Evolutionary conservation across 225 moss, liverwort and hornwort species (phyloP), one percentile per base, ranked within the genome.

Genomic region (Neckera pumila): DNA sequence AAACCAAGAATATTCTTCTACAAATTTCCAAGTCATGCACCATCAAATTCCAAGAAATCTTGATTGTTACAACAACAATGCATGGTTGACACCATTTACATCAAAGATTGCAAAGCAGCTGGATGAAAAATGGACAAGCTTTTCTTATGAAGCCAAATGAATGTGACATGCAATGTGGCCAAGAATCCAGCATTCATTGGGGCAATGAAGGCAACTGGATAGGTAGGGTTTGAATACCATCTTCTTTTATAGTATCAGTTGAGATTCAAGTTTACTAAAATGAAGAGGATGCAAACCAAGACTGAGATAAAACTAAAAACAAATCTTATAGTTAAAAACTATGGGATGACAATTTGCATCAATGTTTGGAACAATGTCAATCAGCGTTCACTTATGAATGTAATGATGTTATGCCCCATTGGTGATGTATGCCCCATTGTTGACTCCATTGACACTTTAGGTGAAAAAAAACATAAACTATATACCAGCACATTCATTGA

Each of bases 371-470:
- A 69, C 13, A 69, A 69, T 38, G 38, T 13, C 23, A 38, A 69
- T 69, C 1, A 0, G 1, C 0, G 1, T 3, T 2, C 38, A 38
- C 23, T 38, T 1, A 7, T 67, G 12, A 67, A 67, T 0, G 2
- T n/a, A 22, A 38, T 67, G 22, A 67, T 67, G n/a, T 12, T 38
- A 38, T 38, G 7, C 1, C 13, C 23, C 23, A 40, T 3, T 70
- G 1, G 2, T 70, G 23, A 23, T 14, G 8, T 70, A 66, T 66
- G 36, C 5, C 6, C n/a, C n/a, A n/a, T n/a, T n/a, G n/a, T 66
- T 2, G 1, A 11, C 3, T 66, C 36, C 20, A 66, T 36, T 19
- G 3, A 66, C 20, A 66, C 5, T 36, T 36, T 6, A 0, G 11
- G 5, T 18, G 11, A 20, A 34, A 70, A n/a, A 40, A 38, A n/a